Percentiles rank a stretch among this genome's conserved stretches.
These are phyloP conservation scores for Saitozyma podzolica DNA, from an alignment of 768 basidiomycete species.

Conservation along the genomic window DNA sequence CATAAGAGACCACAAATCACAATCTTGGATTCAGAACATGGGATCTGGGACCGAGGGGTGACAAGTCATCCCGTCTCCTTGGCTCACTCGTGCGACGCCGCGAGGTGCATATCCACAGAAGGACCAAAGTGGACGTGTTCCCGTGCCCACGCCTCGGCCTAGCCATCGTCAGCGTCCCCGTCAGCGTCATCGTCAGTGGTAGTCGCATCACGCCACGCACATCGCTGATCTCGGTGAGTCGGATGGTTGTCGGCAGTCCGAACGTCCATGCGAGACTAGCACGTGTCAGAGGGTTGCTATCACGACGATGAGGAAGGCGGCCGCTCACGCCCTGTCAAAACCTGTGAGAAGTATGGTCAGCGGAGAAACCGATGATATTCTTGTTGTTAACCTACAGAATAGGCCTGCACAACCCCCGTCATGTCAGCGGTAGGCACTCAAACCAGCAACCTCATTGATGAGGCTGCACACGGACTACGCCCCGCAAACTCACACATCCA, in stretches of 20 bases:
- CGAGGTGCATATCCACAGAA: slow-evolving; percentile 31
- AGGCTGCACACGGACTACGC: neutral
- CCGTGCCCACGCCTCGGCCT: slow-evolving; percentile 31
- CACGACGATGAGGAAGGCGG: too few species aligned
- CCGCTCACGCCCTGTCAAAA: slow-evolving; percentile 31
- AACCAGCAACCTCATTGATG: too few species aligned
- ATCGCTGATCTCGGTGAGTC: slow-evolving; percentile 25
- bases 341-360: slow-evolving; percentile 7
- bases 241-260: slow-evolving; percentile 22
- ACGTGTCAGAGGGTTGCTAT: too few species aligned
- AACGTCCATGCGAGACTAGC: slow-evolving; percentile 14
- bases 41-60: too few species aligned
- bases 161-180: neutral
- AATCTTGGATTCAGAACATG: too few species aligned
- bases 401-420: slow-evolving; percentile 11
- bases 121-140: slow-evolving; percentile 26
- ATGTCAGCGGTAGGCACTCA: too few species aligned
- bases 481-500: slow-evolving; percentile 38
- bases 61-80: too few species aligned
- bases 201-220: slow-evolving; percentile 12
- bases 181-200: too few species aligned
- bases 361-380: neutral
- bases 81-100: slow-evolving; percentile 28
- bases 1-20: too few species aligned
- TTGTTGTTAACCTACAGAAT: slow-evolving; percentile 17